phyloP scores from a whole-genome alignment of 306 rosid genomes.

The Cucumis melo region DNA sequence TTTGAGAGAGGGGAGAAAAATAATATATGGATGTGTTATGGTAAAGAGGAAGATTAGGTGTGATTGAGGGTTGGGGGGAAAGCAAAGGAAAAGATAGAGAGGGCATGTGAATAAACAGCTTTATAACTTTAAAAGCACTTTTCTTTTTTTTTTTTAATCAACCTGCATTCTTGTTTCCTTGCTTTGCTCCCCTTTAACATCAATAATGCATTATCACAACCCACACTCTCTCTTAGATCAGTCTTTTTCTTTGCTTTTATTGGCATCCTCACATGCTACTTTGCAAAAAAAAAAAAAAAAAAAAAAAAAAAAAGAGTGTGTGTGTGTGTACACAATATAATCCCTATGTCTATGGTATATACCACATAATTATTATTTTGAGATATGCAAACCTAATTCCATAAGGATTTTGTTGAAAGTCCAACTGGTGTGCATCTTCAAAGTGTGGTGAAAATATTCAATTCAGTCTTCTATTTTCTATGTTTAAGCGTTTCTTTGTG shows the following conservation, averaged over 20 bases:
- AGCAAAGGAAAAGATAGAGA: conserved; percentile 24
- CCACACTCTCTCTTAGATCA: background rate
- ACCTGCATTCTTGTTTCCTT: background rate
- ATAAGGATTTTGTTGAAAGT: no score
- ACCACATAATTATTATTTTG: background rate
- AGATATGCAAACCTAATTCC: background rate
- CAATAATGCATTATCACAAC: background rate
- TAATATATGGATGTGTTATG: background rate
- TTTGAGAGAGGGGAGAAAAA: background rate
- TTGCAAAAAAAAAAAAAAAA: background rate
- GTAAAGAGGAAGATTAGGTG: background rate
- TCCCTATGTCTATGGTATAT: background rate
- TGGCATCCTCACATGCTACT: background rate
- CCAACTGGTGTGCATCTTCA: no score
- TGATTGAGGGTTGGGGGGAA: background rate
- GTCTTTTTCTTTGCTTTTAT: conserved; percentile 1
- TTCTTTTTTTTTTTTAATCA: conserved; percentile 20
- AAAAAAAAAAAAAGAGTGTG: no score
- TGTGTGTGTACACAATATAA: background rate
- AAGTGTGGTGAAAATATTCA: no score
- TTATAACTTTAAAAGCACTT: conserved; percentile 24
- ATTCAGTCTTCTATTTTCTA: no score
- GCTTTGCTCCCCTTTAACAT: background rate
- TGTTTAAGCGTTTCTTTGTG: no score
- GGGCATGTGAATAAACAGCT: conserved; percentile 47